A percentile compares a stretch with the other conserved stretches of the same genome.
Conservation (phyloP, 192 early-diverging fungal genomes). For the Gigaspora rosea region DNA sequence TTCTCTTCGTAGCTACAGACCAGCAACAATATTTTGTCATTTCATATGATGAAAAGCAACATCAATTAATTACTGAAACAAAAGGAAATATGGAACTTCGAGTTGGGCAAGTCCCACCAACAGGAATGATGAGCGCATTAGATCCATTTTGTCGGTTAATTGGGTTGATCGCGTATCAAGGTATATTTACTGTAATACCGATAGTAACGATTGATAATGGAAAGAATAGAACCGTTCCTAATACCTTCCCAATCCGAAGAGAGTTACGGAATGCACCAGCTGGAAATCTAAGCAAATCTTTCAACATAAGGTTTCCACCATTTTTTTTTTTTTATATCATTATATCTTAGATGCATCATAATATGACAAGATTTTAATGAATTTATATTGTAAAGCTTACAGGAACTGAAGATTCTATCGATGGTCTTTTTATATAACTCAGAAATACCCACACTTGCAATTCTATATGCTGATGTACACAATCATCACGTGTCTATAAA, state of each 20-base stretch:
- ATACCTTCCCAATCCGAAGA: neutral
- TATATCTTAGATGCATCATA: neutral
- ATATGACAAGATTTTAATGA: neutral
- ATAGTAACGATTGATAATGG: slow-evolving; percentile 34
- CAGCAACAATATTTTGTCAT: slow-evolving; percentile 70
- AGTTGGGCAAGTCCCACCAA: slow-evolving; percentile 54
- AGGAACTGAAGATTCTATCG: slow-evolving; percentile 56
- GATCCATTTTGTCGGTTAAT: slow-evolving; percentile 58
- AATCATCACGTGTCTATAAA: slow-evolving; percentile 53
- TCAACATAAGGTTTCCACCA: slow-evolving; percentile 20
- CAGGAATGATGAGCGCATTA: slow-evolving; percentile 55
- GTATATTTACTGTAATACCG: slow-evolving; percentile 66
- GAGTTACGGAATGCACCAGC: slow-evolving; percentile 2
- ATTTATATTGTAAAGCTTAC: slow-evolving; percentile 38
- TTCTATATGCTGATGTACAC: slow-evolving; percentile 63
- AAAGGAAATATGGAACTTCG: slow-evolving; percentile 61
- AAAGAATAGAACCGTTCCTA: too few species aligned
- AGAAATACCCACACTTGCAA: slow-evolving; percentile 45
- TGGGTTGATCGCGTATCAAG: slow-evolving; percentile 68
- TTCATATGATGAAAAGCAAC: slow-evolving; percentile 55
- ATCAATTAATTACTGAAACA: slow-evolving; percentile 64
- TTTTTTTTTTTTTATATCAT: slow-evolving; percentile 6
- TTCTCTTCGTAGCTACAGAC: slow-evolving; percentile 69
- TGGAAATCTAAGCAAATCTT: slow-evolving; percentile 13
- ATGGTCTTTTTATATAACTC: slow-evolving; percentile 50